Evolutionary conservation across 352 stramenopile species (phyloP).

Genomic region (Globisporangium acanthophoron): DNA sequence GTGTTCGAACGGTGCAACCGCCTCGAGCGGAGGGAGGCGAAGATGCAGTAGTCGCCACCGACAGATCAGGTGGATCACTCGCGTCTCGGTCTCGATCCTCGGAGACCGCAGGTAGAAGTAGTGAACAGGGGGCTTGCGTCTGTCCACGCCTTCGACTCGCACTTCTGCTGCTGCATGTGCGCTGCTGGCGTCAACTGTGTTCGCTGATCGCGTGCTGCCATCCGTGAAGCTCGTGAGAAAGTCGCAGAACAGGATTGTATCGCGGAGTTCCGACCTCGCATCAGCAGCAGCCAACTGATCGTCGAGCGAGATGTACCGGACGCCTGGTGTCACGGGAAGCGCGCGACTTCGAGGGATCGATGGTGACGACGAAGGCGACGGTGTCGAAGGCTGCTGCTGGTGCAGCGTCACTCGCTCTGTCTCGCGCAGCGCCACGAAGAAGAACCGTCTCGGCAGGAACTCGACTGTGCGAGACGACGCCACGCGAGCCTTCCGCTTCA

Average conservation of each 20-base stretch:
- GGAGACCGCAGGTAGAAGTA: conserved; percentile 50
- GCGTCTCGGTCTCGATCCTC: conserved; percentile 29
- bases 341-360: neutral
- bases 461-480: conserved; percentile 40
- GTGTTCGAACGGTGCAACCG: conserved; percentile 51
- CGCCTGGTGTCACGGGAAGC: conserved; percentile 31
- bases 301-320: conserved; percentile 41
- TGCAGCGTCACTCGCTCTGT: conserved; percentile 17
- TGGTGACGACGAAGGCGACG: neutral
- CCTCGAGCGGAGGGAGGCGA: conserved; percentile 32
- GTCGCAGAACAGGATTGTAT: conserved; percentile 47
- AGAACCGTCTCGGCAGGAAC: conserved; percentile 50
- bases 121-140: conserved; percentile 4
- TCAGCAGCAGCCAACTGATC: conserved; percentile 17
- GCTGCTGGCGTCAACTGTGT: neutral
- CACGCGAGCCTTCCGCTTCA: conserved; percentile 42
- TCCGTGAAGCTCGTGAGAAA: conserved; percentile 32
- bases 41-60: conserved; percentile 58
- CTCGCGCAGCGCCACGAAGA: conserved; percentile 42
- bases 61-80: conserved; percentile 47
- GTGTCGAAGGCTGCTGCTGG: neutral
- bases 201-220: neutral
- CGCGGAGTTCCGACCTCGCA: conserved; percentile 3
- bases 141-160: neutral
- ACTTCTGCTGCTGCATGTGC: neutral